Evolutionary conservation across 1,139 yeast genomes (phyloP).

Genomic region (Nakaseomyces uthaithaninus): DNA sequence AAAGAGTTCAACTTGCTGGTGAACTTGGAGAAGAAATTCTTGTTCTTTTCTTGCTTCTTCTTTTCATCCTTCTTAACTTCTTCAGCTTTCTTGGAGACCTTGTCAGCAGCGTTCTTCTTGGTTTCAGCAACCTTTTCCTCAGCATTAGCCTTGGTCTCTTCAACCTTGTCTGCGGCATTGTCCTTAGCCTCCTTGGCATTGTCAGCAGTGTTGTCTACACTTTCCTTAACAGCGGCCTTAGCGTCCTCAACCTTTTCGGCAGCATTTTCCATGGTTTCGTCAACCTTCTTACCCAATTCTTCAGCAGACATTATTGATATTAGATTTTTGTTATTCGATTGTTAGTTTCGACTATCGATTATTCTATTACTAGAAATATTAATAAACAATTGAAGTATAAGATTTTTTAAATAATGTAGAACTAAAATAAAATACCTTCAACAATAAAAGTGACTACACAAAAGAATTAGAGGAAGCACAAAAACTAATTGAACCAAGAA

Average conservation of each 20-base stretch:
- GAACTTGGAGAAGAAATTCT: slow-evolving; percentile 8
- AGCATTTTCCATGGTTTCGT: slow-evolving; percentile 5
- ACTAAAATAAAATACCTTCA: no score
- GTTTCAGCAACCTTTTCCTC: slow-evolving; percentile 18
- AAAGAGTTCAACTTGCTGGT: slow-evolving; percentile 5
- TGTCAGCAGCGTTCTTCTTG: slow-evolving; percentile 19
- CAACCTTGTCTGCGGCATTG: slow-evolving; percentile 19
- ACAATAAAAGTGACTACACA: no score
- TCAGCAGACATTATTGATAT: slow-evolving; percentile 11
- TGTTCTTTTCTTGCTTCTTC: slow-evolving; percentile 12
- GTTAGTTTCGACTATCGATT: no score
- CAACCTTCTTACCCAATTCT: slow-evolving; percentile 9
- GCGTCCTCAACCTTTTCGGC: slow-evolving; percentile 20
- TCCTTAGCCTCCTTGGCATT: slow-evolving; percentile 19
- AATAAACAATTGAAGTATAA: no score
- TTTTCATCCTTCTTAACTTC: slow-evolving; percentile 20
- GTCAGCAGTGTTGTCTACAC: slow-evolving; percentile 15
- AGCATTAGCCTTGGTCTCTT: slow-evolving; percentile 20
- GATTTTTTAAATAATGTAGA: no score
- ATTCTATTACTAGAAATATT: no score
- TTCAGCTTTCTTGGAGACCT: slow-evolving; percentile 14
- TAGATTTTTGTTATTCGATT: no score
- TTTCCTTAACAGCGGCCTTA: slow-evolving; percentile 7
- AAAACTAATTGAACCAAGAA: no score
- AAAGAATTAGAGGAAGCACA: no score